Evolutionary conservation across 2,329 filamentous ascomycete species (phyloP).

Genomic region (Neurospora sp.): DNA sequence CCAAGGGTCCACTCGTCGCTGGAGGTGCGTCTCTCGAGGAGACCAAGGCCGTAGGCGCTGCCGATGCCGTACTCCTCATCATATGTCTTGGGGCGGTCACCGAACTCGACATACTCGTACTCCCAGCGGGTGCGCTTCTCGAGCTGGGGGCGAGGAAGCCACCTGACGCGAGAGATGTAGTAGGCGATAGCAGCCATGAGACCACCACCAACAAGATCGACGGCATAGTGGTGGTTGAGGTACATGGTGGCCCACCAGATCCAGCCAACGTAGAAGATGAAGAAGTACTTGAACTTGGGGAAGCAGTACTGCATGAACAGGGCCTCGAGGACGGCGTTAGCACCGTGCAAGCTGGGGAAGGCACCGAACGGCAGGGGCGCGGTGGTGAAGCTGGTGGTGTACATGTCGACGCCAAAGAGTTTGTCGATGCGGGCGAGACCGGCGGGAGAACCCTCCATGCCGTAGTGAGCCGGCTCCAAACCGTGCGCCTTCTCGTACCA

Average conservation of each 20-base stretch:
- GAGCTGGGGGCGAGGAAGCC: constrained; percentile 69
- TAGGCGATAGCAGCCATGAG: constrained; percentile 69
- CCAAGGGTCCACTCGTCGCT: constrained; percentile 82
- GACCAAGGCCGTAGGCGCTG: constrained; percentile 35
- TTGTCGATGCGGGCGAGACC: constrained; percentile 81
- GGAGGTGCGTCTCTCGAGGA: constrained; percentile 31
- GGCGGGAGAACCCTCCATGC: constrained; percentile 79
- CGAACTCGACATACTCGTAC: constrained; percentile 85
- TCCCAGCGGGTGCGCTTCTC: constrained; percentile 90
- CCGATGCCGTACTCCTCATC: constrained; percentile 39
- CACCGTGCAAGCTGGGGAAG: constrained; percentile 87
- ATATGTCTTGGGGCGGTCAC: constrained; percentile 38
- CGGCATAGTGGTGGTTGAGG: constrained; percentile 90
- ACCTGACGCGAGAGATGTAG: constrained; percentile 71
- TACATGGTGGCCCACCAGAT: constrained; percentile 99
- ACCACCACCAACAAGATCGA: constrained; percentile 80
- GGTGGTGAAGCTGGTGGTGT: constrained; percentile 83
- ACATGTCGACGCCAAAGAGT: constrained; percentile 84
- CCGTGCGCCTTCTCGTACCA: constrained; percentile 97
- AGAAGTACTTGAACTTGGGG: constrained; percentile 68
- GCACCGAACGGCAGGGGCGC: constrained; percentile 90
- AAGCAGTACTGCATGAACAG: constrained; percentile 92
- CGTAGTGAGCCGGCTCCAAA: constrained; percentile 82
- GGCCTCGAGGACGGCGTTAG: constrained; percentile 78
- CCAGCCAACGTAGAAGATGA: constrained; percentile 80